These are phyloP conservation scores for Chlorella sp. DNA, from an alignment of 139 green algal species.

Conservation along the genomic window DNA sequence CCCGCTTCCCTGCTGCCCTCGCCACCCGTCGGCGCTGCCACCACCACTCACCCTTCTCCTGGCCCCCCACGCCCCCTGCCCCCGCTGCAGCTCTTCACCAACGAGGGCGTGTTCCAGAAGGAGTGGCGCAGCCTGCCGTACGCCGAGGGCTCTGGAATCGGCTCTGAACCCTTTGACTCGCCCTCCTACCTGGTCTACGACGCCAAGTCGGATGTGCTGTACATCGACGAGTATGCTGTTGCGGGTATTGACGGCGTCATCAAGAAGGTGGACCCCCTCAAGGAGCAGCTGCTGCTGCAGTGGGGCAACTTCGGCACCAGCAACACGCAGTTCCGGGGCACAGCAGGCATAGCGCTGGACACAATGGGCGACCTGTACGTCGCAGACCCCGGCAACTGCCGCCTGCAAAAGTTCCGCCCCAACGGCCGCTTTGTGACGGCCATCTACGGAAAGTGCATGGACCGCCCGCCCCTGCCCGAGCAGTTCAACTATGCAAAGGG, in stretches of 20 bases:
- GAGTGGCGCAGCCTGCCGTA: background rate
- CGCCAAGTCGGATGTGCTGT: background rate
- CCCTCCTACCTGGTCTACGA: background rate
- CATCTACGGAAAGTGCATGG: background rate
- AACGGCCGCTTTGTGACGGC: background rate
- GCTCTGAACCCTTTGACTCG: background rate
- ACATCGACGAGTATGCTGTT: background rate
- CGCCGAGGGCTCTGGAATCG: background rate
- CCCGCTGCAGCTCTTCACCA: background rate
- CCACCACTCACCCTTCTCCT: background rate
- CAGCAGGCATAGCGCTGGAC: background rate
- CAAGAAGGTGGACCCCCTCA: background rate
- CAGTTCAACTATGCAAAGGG: constrained; percentile 4
- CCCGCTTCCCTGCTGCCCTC: too few relatives aligned
- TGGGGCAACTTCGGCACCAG: background rate
- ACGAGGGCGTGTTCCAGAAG: background rate
- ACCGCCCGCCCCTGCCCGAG: background rate
- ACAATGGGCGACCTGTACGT: background rate
- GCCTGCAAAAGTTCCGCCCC: background rate
- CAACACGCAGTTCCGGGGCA: background rate
- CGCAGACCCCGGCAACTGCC: background rate
- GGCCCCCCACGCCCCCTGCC: too few relatives aligned
- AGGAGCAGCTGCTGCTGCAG: background rate
- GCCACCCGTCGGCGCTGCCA: background rate
- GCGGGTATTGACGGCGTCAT: background rate